Base-by-base conservation (phyloP, 306 rosid species). In the Sesbania bispinosa region DNA sequence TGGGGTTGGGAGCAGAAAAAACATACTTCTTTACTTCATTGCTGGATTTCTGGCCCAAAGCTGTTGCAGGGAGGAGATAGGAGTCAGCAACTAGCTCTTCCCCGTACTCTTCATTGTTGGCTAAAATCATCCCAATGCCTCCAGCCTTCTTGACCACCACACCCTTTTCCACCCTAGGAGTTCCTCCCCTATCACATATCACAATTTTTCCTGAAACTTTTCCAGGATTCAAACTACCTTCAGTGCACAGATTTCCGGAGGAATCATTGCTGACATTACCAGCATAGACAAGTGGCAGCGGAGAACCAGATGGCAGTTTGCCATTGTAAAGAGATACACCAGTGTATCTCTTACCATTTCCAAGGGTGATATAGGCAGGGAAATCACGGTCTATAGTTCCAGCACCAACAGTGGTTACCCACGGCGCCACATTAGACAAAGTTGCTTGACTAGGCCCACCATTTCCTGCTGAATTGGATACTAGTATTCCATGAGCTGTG, bases 341-440 rank as follows among this genome's bases (percentile, higher is more conserved):
- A 1, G 42, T 77, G 80, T 76, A 89, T 36, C 55, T 77, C 55
- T 84, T 89, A 30, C 84, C 88, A 29, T 89, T 84, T 69, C 96
- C 97, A 7, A 88, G 88, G 66, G 69, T 81, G 67, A 87, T 54
- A 60, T 74, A 64, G 20, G 87, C 83, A 0, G 98, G 98, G 78
- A 94, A 94, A 57, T 90, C 90, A 18, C 98, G 92, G 83, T 90
- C 98, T 50, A 94, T 52, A 30, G 98, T 88, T 73, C 98, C 98
- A 0, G 97, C 97, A 13, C 98, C 97, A 3, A 94, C 98, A 0
- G 92, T 87, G 63, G 82, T 88, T 54, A 85, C 48, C 98, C 97
- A 93, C 4, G 98, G 98, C 0, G 98, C 97, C n/a, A 83, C 85
- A 35, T 88, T 90, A 16, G 80, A 45, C 80, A 90, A 50, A 60